Conservation (phyloP, 225 moss, liverwort and hornwort genomes). For the Bryoerythrophyllum caledonicum region DNA sequence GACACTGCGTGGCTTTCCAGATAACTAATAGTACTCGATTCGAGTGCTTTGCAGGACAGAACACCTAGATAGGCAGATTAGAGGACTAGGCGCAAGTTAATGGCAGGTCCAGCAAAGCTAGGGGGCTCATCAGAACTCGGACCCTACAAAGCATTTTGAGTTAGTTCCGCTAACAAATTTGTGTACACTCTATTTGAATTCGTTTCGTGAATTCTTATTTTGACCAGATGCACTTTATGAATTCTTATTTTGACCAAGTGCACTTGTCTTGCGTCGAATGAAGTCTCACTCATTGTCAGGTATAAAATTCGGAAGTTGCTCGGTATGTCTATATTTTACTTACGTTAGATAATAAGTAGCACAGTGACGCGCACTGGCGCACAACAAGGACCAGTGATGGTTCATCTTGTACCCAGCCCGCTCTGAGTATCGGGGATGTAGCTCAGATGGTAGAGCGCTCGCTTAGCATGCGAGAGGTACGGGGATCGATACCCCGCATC, state of each 20-base stretch:
- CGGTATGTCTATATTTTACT: too few species aligned
- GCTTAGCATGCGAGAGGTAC: constrained; percentile 96
- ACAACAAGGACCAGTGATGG: too few species aligned
- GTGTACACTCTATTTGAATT: constrained; percentile 33
- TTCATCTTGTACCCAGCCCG: too few species aligned
- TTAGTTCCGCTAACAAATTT: constrained; percentile 28
- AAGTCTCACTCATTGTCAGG: too few species aligned
- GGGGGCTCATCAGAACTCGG: constrained; percentile 4
- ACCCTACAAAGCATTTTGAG: constrained; percentile 30
- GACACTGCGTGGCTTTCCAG: neutral
- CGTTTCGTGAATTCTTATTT: constrained; percentile 38
- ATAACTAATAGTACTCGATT: constrained; percentile 11
- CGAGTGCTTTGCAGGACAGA: constrained; percentile 30
- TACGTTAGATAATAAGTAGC: too few species aligned
- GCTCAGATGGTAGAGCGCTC: constrained; percentile 95
- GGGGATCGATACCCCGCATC: constrained; percentile 83
- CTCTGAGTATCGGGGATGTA: too few species aligned
- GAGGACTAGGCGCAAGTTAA: constrained; percentile 16
- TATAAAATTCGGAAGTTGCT: too few species aligned
- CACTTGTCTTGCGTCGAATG: too few species aligned
- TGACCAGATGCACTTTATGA: too few species aligned
- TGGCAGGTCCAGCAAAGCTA: constrained; percentile 24
- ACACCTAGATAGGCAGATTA: constrained; percentile 23
- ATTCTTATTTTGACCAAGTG: constrained; percentile 33
- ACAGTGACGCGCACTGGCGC: too few species aligned